Base-by-base conservation (phyloP, 441 rosid genomes). In the Lepidium campestre region DNA sequence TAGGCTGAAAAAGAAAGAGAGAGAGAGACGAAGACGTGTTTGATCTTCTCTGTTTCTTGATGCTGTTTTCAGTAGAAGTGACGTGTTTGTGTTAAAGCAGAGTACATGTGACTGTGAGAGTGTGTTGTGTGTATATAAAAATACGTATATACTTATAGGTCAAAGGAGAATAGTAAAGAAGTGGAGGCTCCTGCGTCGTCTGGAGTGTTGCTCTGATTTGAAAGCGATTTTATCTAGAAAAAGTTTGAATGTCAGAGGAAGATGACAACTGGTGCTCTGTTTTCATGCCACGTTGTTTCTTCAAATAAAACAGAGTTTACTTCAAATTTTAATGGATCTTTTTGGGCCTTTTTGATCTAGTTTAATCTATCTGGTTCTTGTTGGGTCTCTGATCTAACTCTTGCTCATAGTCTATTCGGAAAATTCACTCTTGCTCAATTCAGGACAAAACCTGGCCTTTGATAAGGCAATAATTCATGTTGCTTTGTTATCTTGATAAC, bases 261-360 rank as follows among this genome's bases (percentile, higher is more conserved):
- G 34, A 67, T 46, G 73, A 67, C 73, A 73, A 31, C 10, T 54
- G 77, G 11, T 20, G 73, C 34, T 46, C 65, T 73, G 46, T 29
- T 39, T 37, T 2, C 8, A 5, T 14, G 77, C 65, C 77, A 73
- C 69, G 73, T 73, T 4, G 48, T 36, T 63, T 46, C 9, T 15
- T 11, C 6, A 61, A 8, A 37, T 23, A 23, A 23, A 23, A 23
- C 27, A 23, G 4, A 23, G 29, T 25, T 25, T 25, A 25, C 29
- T 25, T 2, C 31, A 27, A 27, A 27, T 6, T 27, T 27, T 6
- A 27, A 4, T 27, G 31, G 29, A 27, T 27, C 29, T 0, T 27
- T 27, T 27, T 27, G 29, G 31, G 31, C 31, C 8, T 27, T 27
- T 27, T 27, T 27, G 8, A 27, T 27, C 31, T 27, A 27, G 1